Evolutionary conservation across 352 stramenopile genomes (phyloP).

Genomic region (Thalassiosira exigua): DNA sequence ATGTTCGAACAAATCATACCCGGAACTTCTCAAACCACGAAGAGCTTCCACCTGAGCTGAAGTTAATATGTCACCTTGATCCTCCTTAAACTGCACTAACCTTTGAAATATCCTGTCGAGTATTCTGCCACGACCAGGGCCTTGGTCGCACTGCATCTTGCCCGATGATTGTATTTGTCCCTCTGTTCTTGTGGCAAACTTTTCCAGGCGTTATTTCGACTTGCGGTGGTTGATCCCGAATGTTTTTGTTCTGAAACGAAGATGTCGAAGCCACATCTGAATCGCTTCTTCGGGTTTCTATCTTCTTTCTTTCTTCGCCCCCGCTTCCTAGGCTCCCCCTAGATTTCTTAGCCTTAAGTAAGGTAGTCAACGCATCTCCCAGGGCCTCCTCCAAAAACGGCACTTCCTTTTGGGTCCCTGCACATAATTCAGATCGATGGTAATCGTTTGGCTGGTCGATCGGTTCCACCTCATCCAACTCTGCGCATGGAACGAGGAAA

Average conservation of each 20-base stretch:
- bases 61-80: background rate
- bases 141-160: no score
- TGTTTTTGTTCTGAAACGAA: no score
- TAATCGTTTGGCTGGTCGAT: background rate
- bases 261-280: no score
- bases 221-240: no score
- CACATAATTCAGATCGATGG: background rate
- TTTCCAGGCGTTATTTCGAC: no score
- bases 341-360: background rate
- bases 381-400: slow-evolving; percentile 14
- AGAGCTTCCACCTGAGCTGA: no score
- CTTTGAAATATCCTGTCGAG: background rate
- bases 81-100: background rate
- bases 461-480: background rate
- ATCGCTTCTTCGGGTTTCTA: no score
- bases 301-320: background rate
- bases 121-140: background rate
- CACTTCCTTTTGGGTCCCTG: background rate
- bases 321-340: background rate
- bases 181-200: background rate
- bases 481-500: background rate
- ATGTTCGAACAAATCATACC: no score
- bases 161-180: no score
- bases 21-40: no score
- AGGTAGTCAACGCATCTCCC: background rate